phyloP scores from a whole-genome alignment of 2,329 filamentous ascomycete species.

The Biscogniauxia mediterranea region DNA sequence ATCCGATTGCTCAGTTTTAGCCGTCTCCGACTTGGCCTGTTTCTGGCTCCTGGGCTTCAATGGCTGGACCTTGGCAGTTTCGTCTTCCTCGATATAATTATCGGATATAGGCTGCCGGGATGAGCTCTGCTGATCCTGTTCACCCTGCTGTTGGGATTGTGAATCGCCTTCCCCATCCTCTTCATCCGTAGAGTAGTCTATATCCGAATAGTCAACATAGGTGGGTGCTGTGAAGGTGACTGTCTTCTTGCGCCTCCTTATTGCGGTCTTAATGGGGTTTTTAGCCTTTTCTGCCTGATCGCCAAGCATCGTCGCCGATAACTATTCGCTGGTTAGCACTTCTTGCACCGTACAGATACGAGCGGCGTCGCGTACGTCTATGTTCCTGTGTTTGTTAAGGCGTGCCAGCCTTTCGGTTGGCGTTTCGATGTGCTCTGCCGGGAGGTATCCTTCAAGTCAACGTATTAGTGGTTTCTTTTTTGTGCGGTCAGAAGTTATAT shows the following conservation, averaged over 20 bases:
- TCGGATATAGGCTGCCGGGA: slow-evolving; percentile 33
- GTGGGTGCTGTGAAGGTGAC: slow-evolving; percentile 84
- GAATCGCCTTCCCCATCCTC: slow-evolving; percentile 56
- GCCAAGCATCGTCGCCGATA: slow-evolving; percentile 62
- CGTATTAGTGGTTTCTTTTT: background rate
- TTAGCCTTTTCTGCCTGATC: slow-evolving; percentile 74
- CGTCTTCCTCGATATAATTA: slow-evolving; percentile 43
- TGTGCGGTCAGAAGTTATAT: background rate
- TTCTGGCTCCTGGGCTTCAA: slow-evolving; percentile 48
- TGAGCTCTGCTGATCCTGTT: slow-evolving; percentile 30
- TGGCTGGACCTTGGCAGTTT: slow-evolving; percentile 55
- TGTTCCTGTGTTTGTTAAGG: slow-evolving; percentile 96
- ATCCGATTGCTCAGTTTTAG: slow-evolving; percentile 37
- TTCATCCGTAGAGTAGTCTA: slow-evolving; percentile 81
- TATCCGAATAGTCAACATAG: slow-evolving; percentile 83
- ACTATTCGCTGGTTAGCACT: slow-evolving; percentile 40
- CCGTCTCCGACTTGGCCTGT: slow-evolving; percentile 37
- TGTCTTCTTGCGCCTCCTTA: slow-evolving; percentile 80
- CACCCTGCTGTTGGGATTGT: slow-evolving; percentile 36
- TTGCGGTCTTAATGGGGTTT: slow-evolving; percentile 78
- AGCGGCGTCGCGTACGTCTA: slow-evolving; percentile 68
- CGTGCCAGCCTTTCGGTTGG: slow-evolving; percentile 91
- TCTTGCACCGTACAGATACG: background rate
- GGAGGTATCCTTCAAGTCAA: slow-evolving; percentile 71
- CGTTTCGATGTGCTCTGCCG: slow-evolving; percentile 97